Evolutionary conservation across 2,329 filamentous ascomycete genomes (phyloP).

Genomic region (Stemphylium vesicarium): DNA sequence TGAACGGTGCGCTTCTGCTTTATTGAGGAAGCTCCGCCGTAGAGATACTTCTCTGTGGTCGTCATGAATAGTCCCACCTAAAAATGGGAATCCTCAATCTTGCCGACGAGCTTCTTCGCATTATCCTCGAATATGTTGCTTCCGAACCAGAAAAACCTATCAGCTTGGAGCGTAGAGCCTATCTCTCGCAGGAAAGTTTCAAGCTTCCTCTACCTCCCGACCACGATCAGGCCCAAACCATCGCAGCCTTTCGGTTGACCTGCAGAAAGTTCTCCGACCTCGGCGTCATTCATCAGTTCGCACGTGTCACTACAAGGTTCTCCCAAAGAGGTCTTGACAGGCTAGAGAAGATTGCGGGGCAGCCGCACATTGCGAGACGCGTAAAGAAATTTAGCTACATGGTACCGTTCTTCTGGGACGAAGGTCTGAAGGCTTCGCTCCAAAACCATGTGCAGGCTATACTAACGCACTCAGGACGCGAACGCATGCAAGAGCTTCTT

Average conservation of each 20-base stretch:
- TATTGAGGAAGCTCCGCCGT: conserved; percentile 9
- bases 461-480: conserved; percentile 46
- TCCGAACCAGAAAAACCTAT: conserved; percentile 59
- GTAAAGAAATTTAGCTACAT: conserved; percentile 68
- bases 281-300: conserved; percentile 59
- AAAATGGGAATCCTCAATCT: conserved; percentile 50
- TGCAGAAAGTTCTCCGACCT: conserved; percentile 49
- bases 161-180: conserved; percentile 57
- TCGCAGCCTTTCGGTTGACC: conserved; percentile 56
- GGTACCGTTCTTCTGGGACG: conserved; percentile 64
- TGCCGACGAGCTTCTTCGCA: conserved; percentile 58
- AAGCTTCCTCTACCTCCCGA: conserved; percentile 52
- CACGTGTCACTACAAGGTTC: conserved; percentile 59
- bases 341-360: conserved; percentile 57
- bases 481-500: conserved; percentile 50
- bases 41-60: conserved; percentile 18
- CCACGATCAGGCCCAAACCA: conserved; percentile 52
- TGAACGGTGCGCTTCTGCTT: conserved; percentile 21
- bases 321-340: conserved; percentile 57
- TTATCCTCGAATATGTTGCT: conserved; percentile 60
- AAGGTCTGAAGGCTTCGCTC: conserved; percentile 48
- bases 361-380: conserved; percentile 58
- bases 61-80: conserved; percentile 37
- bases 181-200: conserved; percentile 61
- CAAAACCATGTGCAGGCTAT: conserved; percentile 1